Conservation (phyloP, 306 rosid genomes). For the Cucurbita moschata region DNA sequence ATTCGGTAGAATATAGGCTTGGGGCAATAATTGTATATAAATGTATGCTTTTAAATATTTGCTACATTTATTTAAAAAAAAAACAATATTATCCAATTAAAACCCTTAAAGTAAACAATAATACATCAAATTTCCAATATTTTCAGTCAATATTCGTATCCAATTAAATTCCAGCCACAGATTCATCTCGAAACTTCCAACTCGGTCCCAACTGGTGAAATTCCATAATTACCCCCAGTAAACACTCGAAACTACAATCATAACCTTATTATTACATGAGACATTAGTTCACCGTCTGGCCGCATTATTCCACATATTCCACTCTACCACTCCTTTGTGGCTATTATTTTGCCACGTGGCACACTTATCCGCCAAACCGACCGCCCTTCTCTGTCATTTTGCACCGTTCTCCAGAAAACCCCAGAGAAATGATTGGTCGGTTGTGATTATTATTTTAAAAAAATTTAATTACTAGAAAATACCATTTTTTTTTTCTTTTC, state of each 20-base stretch:
- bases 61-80: not conserved
- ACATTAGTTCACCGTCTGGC: not conserved
- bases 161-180: not conserved
- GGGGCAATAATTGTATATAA: not conserved
- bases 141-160: not conserved
- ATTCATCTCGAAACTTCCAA: not conserved
- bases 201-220: not conserved
- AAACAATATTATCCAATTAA: too few species aligned
- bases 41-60: not conserved
- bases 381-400: not conserved
- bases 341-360: not conserved
- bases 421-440: constrained; percentile 4
- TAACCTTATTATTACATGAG: not conserved
- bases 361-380: not conserved
- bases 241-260: not conserved
- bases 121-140: not conserved
- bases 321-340: not conserved
- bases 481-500: not conserved
- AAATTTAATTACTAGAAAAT: not conserved
- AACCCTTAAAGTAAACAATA: not conserved
- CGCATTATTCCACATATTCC: not conserved
- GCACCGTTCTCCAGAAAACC: not conserved
- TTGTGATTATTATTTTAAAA: not conserved
- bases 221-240: not conserved
- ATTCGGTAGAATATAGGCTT: not conserved